Conservation (phyloP, 192 early-diverging fungal species). For the Coemansia sp. region DNA sequence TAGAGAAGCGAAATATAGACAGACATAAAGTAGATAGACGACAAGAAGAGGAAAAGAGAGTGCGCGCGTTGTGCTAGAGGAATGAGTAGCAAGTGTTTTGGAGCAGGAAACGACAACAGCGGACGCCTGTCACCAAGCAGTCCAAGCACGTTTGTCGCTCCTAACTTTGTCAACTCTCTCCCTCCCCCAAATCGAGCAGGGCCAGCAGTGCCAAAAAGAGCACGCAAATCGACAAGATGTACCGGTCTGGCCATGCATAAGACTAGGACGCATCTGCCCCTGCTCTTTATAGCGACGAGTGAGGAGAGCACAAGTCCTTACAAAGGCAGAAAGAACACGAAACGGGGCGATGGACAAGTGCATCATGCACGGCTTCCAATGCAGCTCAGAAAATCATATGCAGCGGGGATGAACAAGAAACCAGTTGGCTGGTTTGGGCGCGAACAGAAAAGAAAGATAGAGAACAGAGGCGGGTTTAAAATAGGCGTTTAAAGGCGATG, state of each 20-base stretch:
- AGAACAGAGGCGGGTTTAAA: background rate
- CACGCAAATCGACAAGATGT: background rate
- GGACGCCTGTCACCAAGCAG: background rate
- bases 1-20: background rate
- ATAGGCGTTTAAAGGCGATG: background rate
- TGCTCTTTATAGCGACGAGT: background rate
- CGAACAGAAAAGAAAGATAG: background rate
- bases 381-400: background rate
- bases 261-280: background rate
- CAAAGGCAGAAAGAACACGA: background rate
- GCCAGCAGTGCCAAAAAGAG: background rate
- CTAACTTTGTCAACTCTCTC: constrained; percentile 3
- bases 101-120: constrained; percentile 3
- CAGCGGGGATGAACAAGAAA: background rate
- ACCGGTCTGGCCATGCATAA: background rate
- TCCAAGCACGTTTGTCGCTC: background rate
- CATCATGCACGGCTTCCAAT: background rate
- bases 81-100: background rate
- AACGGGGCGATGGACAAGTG: background rate
- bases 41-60: background rate
- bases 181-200: constrained; percentile 4
- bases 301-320: background rate
- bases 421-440: background rate
- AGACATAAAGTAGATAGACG: background rate
- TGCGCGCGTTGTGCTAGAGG: background rate